Evolutionary conservation across 106 monocot genomes (phyloP).

Genomic region (Phalaenopsis equestris): DNA sequence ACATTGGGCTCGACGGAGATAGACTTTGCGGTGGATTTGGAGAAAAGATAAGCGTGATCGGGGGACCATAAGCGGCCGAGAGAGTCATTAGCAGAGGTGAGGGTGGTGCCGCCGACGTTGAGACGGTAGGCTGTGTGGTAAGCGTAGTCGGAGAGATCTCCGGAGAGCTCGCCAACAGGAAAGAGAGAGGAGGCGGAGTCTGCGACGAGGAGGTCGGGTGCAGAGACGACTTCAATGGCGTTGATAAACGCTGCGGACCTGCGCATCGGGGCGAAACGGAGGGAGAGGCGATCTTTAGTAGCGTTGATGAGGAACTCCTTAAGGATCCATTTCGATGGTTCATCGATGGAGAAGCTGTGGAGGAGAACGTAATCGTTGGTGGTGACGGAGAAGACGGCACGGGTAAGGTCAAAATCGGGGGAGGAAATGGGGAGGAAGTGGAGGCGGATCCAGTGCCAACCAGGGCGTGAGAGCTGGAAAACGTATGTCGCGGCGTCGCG

Average conservation of each 20-base stretch:
- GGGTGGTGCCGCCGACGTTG: slow-evolving; percentile 61
- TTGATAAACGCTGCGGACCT: slow-evolving; percentile 77
- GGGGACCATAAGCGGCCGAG: slow-evolving; percentile 43
- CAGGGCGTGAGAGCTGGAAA: slow-evolving; percentile 54
- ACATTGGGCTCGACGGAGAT: slow-evolving; percentile 7
- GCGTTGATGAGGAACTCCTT: slow-evolving; percentile 76
- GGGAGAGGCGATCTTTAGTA: slow-evolving; percentile 34
- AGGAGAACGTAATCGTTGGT: slow-evolving; percentile 68
- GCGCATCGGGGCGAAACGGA: slow-evolving; percentile 47
- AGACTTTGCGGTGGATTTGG: slow-evolving; percentile 23
- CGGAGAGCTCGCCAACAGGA: slow-evolving; percentile 25
- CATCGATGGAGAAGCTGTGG: slow-evolving; percentile 51
- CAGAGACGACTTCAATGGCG: slow-evolving; percentile 78
- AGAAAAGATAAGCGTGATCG: slow-evolving; percentile 25
- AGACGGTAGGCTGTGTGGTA: slow-evolving; percentile 60
- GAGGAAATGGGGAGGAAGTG: slow-evolving; percentile 59
- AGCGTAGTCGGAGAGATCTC: slow-evolving; percentile 26
- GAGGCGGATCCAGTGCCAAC: slow-evolving; percentile 86
- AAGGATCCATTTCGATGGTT: slow-evolving; percentile 26
- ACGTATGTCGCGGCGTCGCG: slow-evolving; percentile 50
- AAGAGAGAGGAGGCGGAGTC: slow-evolving; percentile 32
- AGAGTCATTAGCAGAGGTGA: slow-evolving; percentile 64
- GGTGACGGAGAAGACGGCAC: slow-evolving; percentile 58
- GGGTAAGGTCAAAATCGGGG: slow-evolving; percentile 36
- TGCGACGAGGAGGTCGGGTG: slow-evolving; percentile 43